A percentile compares a stretch with the other conserved stretches of the same genome.
phyloP scores from a whole-genome alignment of 768 basidiomycete species.

The Lanmaoa pseudosensibilis region DNA sequence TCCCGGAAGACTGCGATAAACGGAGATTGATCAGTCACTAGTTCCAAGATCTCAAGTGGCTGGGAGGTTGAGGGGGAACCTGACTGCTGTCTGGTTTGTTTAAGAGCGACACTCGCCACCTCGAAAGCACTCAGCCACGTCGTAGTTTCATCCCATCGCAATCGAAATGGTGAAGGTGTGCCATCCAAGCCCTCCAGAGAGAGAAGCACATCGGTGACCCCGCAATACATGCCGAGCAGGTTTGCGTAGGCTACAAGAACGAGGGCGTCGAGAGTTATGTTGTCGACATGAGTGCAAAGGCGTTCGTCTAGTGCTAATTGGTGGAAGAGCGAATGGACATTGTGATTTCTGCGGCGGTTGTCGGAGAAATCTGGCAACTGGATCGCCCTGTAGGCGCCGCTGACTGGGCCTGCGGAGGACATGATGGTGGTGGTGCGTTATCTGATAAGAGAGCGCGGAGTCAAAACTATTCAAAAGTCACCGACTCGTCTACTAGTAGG shows the following conservation, averaged over 20 bases:
- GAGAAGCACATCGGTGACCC: conserved; percentile 20
- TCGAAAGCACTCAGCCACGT: conserved; percentile 17
- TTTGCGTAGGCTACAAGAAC: conserved; percentile 24
- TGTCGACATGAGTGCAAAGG: background rate
- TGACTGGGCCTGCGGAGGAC: background rate
- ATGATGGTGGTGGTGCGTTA: background rate
- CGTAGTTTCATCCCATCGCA: conserved; percentile 19
- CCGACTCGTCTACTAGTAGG: background rate
- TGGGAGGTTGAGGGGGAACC: background rate
- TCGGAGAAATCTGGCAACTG: conserved; percentile 25
- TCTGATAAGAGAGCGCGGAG: conserved; percentile 8
- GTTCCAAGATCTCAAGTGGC: background rate
- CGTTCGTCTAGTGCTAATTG: conserved; percentile 3
- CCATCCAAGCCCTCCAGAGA: conserved; percentile 11
- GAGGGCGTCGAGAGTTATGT: conserved; percentile 6
- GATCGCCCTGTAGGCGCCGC: background rate
- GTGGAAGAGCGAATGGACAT: background rate
- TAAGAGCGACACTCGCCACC: conserved; percentile 7
- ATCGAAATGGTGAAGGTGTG: conserved; percentile 8
- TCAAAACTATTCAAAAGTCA: background rate
- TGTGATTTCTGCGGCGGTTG: conserved; percentile 9
- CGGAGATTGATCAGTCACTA: conserved; percentile 4
- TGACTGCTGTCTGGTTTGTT: background rate
- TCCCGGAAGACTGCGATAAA: conserved; percentile 18
- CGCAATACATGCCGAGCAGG: conserved; percentile 26